Evolutionary conservation across 768 basidiomycete genomes (phyloP).

Genomic region (Suillus subalutaceus): DNA sequence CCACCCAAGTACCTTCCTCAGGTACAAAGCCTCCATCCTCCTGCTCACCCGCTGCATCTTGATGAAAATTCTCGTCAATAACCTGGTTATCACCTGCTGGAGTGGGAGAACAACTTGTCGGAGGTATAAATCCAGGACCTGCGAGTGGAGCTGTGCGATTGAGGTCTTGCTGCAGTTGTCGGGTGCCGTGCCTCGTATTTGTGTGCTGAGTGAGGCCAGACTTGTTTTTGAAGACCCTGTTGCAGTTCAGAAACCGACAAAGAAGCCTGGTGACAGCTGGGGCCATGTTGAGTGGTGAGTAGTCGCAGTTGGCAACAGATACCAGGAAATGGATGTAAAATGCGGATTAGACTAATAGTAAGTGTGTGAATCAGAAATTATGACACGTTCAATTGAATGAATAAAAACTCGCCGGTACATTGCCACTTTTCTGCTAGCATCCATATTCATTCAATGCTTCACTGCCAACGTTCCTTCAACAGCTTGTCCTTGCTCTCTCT

Average conservation of each 20-base stretch:
- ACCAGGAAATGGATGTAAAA: neutral
- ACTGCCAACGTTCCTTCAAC: neutral
- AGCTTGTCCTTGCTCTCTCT: neutral
- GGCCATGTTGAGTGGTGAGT: neutral
- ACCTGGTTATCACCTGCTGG: no score
- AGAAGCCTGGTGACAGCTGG: neutral
- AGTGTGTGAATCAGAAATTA: neutral
- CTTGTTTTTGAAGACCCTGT: neutral
- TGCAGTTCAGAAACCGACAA: neutral
- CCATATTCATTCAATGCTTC: neutral
- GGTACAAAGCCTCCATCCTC: no score
- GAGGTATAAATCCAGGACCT: neutral
- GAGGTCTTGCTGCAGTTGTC: neutral
- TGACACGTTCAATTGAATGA: neutral
- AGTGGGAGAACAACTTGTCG: neutral
- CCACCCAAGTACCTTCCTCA: slow-evolving; percentile 6
- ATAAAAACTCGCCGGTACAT: neutral
- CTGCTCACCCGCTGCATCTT: neutral
- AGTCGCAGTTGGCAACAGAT: no score
- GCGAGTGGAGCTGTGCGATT: neutral
- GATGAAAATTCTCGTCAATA: neutral
- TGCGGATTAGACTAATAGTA: neutral
- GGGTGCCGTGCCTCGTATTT: neutral
- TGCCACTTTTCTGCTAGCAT: neutral
- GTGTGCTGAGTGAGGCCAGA: slow-evolving; percentile 5